These are phyloP conservation scores for Vaccinium macrocarpon DNA, from an alignment of 148 eudicot genomes.

Conservation along the genomic window DNA sequence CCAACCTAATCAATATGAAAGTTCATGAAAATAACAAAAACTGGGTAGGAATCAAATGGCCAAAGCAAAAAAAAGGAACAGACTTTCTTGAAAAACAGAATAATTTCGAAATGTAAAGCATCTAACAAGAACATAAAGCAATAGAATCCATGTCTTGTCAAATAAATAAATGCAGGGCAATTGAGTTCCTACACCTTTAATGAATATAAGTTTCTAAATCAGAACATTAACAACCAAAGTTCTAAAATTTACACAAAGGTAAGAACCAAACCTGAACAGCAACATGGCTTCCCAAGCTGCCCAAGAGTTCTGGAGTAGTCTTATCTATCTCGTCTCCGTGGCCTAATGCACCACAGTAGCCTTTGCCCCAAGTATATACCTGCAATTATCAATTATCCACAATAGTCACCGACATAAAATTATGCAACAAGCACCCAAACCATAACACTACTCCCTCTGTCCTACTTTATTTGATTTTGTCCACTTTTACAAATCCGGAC, in stretches of 20 bases:
- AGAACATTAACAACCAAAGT: neutral
- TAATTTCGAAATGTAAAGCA: neutral
- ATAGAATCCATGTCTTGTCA: neutral
- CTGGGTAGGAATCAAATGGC: neutral
- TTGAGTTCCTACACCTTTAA: neutral
- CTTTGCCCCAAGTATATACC: constrained; percentile 99
- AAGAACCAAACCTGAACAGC: constrained; percentile 70
- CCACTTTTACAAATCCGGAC: neutral
- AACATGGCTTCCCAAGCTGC: constrained; percentile 52
- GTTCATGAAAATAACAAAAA: neutral
- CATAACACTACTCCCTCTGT: neutral
- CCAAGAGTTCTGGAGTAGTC: constrained; percentile 66
- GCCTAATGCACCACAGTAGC: constrained; percentile 96
- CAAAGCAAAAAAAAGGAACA: neutral
- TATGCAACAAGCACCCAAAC: neutral
- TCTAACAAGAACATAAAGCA: neutral
- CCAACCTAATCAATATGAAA: neutral
- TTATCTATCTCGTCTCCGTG: constrained; percentile 94
- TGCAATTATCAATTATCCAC: constrained; percentile 21
- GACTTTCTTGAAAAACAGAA: neutral
- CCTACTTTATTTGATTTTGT: neutral
- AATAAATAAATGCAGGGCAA: neutral
- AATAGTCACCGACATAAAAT: neutral
- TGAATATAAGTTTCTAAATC: neutral
- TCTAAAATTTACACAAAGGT: neutral